phyloP scores from a whole-genome alignment of 495 filamentous ascomycete species.

The Annulohypoxylon maeteangense region DNA sequence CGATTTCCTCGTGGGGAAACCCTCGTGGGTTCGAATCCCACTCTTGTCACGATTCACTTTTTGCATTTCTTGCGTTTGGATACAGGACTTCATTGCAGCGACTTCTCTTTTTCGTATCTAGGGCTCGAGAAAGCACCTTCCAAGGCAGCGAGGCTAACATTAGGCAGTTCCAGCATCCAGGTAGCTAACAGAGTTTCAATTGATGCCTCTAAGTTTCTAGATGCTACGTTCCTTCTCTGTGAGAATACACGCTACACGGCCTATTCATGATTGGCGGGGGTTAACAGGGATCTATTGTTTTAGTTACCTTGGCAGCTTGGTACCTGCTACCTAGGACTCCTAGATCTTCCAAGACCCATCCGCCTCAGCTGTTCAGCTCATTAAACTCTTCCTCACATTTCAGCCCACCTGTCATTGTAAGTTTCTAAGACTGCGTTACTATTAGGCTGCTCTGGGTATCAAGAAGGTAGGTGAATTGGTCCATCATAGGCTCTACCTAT shows the following conservation, averaged over 20 bases:
- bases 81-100: background rate
- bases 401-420: background rate
- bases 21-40: slow-evolving; percentile 58
- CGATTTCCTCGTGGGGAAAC: slow-evolving; percentile 51
- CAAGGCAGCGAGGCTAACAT: no score
- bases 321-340: background rate
- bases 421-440: background rate
- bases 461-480: background rate
- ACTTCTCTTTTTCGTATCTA: no score
- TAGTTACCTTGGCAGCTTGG: background rate
- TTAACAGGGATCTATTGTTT: background rate
- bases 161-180: no score
- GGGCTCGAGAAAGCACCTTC: no score
- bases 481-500: background rate
- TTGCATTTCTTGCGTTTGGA: background rate
- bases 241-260: no score
- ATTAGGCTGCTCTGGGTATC: background rate
- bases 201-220: no score
- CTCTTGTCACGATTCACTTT: slow-evolving; percentile 47
- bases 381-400: background rate
- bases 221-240: no score
- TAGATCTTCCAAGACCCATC: background rate
- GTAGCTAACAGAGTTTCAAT: no score
- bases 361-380: background rate
- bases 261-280: background rate